Percentiles rank a stretch among this genome's conserved stretches.
Conservation (phyloP, 371 early-diverging fungal species). For the Parasitella parasitica region DNA sequence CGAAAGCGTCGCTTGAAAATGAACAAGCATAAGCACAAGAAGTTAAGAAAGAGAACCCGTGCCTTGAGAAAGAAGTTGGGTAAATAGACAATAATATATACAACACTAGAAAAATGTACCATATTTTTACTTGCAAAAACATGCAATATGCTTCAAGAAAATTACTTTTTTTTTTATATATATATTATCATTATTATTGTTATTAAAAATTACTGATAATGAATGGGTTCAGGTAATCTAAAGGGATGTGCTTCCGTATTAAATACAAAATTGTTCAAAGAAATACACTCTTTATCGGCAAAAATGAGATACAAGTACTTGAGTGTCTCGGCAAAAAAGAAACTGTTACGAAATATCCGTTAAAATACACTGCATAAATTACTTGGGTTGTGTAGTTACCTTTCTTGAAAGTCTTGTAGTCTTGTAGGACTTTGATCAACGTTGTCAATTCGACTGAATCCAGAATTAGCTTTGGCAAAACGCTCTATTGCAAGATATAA, state of each 20-base stretch:
- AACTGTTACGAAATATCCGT: no score
- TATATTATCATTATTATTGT: no score
- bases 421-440: constrained; percentile 39
- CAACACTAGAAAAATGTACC: constrained; percentile 3
- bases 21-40: constrained; percentile 88
- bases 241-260: constrained; percentile 83
- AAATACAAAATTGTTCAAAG: constrained; percentile 71
- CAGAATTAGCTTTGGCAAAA: constrained; percentile 49
- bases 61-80: constrained; percentile 78
- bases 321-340: constrained; percentile 86
- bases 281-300: constrained; percentile 49
- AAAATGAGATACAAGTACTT: constrained; percentile 91
- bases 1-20: constrained; percentile 83
- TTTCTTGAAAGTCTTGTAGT: constrained; percentile 45
- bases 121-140: background rate
- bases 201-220: constrained; percentile 10
- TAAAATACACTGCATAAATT: background rate
- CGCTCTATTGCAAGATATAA: constrained; percentile 62
- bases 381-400: constrained; percentile 10
- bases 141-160: background rate
- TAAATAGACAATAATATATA: constrained; percentile 48
- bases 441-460: constrained; percentile 56
- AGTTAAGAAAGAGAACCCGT: constrained; percentile 77
- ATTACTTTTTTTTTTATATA: background rate
- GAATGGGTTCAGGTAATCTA: constrained; percentile 14